Conservation (phyloP, 305 asterid species). For the Solanum aculeatissimum region DNA sequence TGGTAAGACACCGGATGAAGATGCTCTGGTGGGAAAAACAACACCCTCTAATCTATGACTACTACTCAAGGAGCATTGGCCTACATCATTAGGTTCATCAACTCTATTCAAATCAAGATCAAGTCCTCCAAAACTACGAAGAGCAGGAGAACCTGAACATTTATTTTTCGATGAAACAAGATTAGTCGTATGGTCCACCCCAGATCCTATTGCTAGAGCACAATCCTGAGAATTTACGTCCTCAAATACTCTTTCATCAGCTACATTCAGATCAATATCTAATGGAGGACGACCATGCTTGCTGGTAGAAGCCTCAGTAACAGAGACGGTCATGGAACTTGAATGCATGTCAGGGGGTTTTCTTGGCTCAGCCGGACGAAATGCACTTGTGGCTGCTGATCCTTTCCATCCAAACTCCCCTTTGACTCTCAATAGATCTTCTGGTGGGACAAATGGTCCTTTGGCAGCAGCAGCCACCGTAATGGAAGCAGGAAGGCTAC, state of each 20-base stretch:
- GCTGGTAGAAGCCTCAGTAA: slow-evolving; percentile 29
- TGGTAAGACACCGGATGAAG: slow-evolving; percentile 18
- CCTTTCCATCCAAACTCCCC: slow-evolving; percentile 93
- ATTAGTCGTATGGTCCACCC: slow-evolving; percentile 7
- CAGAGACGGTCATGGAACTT: slow-evolving; percentile 7
- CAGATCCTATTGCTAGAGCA: slow-evolving; percentile 13
- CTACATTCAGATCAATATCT: slow-evolving; percentile 75
- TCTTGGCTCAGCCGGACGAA: slow-evolving; percentile 93
- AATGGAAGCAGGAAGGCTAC: slow-evolving; percentile 40
- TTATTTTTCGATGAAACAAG: slow-evolving; percentile 3
- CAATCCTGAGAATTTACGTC: slow-evolving; percentile 45
- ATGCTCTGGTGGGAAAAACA: slow-evolving; percentile 18
- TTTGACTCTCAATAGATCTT: slow-evolving; percentile 62
- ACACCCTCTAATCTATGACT: slow-evolving; percentile 20
- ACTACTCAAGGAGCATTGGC: slow-evolving; percentile 36
- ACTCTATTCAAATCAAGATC: slow-evolving; percentile 65
- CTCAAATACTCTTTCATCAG: slow-evolving; percentile 61
- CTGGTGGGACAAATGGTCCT: slow-evolving; percentile 77
- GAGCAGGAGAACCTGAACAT: slow-evolving; percentile 5
- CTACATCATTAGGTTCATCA: slow-evolving; percentile 57
- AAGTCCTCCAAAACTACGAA: slow-evolving; percentile 21
- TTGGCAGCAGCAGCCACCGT: slow-evolving; percentile 81
- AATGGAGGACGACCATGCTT: slow-evolving; percentile 34
- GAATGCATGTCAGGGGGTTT: slow-evolving; percentile 32
- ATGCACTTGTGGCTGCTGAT: slow-evolving; percentile 93